Conservation (phyloP, 768 basidiomycete species). For the Tephrocybe sp. region DNA sequence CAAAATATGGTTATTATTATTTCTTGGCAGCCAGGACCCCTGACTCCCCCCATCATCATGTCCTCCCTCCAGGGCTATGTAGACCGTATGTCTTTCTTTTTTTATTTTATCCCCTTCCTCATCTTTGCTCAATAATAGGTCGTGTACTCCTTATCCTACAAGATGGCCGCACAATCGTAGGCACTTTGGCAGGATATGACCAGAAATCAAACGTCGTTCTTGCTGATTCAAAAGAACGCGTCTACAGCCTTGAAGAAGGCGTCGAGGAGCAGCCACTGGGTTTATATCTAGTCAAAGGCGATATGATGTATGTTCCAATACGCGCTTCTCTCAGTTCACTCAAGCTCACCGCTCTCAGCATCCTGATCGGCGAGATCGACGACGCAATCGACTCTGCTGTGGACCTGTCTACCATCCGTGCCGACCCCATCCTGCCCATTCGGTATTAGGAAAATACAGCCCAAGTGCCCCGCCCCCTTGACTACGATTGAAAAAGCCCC, state of each 20-base stretch:
- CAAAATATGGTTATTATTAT: neutral
- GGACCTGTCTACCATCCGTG: slow-evolving; percentile 75
- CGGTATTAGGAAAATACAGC: slow-evolving; percentile 62
- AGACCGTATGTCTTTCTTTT: slow-evolving; percentile 55
- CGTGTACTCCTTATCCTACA: slow-evolving; percentile 93
- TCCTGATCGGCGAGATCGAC: slow-evolving; percentile 84
- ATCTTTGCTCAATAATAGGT: slow-evolving; percentile 40
- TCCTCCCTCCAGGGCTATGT: slow-evolving; percentile 91
- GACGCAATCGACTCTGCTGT: slow-evolving; percentile 72
- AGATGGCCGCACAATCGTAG: slow-evolving; percentile 94
- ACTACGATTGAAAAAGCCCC: too few relatives aligned
- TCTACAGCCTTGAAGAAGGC: slow-evolving; percentile 87
- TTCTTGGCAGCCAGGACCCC: neutral
- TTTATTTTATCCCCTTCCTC: neutral
- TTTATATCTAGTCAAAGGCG: slow-evolving; percentile 95
- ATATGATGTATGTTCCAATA: slow-evolving; percentile 80
- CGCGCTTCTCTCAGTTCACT: neutral
- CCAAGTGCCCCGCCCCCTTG: too few relatives aligned
- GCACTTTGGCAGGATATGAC: slow-evolving; percentile 89
- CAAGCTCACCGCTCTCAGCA: slow-evolving; percentile 31
- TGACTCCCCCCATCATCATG: slow-evolving; percentile 41
- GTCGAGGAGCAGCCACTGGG: slow-evolving; percentile 95
- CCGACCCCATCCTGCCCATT: slow-evolving; percentile 84
- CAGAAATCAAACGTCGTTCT: slow-evolving; percentile 96
- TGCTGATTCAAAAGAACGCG: slow-evolving; percentile 89